A percentile compares a stretch with the other conserved stretches of the same genome.
Evolutionary conservation across 768 basidiomycete species (phyloP).

Genomic region (Punctularia strigosozonata): DNA sequence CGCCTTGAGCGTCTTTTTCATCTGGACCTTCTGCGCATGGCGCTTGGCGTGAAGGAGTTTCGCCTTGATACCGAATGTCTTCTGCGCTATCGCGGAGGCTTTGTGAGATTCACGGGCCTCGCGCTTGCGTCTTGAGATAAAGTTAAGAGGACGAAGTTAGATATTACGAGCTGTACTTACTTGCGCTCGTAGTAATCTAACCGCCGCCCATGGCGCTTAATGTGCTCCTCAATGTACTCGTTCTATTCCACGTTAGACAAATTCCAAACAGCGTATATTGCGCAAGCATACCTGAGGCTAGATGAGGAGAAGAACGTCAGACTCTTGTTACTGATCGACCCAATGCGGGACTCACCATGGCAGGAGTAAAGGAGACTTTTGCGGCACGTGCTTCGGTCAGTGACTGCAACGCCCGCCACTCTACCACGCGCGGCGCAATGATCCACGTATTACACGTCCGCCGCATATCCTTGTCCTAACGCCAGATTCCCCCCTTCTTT

Average conservation of each 20-base stretch:
- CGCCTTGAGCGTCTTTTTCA: slow-evolving; percentile 99
- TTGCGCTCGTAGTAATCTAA: slow-evolving; percentile 94
- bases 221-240: slow-evolving; percentile 98
- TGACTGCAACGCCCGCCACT: slow-evolving; percentile 10
- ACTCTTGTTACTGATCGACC: neutral
- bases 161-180: slow-evolving; percentile 34
- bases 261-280: neutral
- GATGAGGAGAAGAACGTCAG: neutral
- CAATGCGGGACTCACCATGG: slow-evolving; percentile 15
- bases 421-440: no score
- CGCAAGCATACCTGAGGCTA: slow-evolving; percentile 52
- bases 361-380: slow-evolving; percentile 6
- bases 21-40: slow-evolving; percentile 94
- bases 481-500: slow-evolving; percentile 4
- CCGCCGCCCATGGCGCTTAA: slow-evolving; percentile 91
- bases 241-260: slow-evolving; percentile 42
- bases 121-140: slow-evolving; percentile 54
- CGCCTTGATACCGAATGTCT: slow-evolving; percentile 92
- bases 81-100: slow-evolving; percentile 78
- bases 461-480: no score
- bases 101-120: slow-evolving; percentile 70
- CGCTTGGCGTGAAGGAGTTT: slow-evolving; percentile 96
- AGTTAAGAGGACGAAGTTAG: slow-evolving; percentile 3
- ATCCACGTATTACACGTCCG: no score
- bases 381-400: no score